Evolutionary conservation across 495 filamentous ascomycete species (phyloP).

Genomic region (Xylona heveae): DNA sequence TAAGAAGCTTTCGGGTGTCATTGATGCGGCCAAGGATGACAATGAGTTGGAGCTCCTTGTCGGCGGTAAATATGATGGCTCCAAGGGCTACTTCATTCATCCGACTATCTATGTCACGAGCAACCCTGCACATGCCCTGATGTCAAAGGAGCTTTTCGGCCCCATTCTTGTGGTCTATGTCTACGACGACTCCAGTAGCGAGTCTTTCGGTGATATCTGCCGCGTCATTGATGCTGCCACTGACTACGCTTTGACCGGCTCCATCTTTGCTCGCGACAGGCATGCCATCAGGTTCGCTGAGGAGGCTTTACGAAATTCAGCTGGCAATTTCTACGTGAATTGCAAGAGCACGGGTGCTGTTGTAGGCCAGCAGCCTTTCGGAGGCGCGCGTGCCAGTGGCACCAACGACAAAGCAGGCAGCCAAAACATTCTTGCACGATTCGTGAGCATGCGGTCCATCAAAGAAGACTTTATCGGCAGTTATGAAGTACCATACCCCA

Average conservation of each 20-base stretch:
- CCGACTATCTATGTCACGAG: slow-evolving; percentile 49
- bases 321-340: slow-evolving; percentile 87
- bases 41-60: slow-evolving; percentile 35
- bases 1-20: slow-evolving; percentile 42
- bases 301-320: slow-evolving; percentile 51
- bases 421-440: slow-evolving; percentile 48
- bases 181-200: slow-evolving; percentile 49
- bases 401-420: slow-evolving; percentile 89
- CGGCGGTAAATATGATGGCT: slow-evolving; percentile 49
- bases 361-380: slow-evolving; percentile 84
- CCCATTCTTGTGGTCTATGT: slow-evolving; percentile 49
- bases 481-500: slow-evolving; percentile 54
- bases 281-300: slow-evolving; percentile 43
- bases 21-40: slow-evolving; percentile 48
- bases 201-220: slow-evolving; percentile 33
- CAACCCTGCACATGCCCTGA: slow-evolving; percentile 38
- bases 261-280: slow-evolving; percentile 57
- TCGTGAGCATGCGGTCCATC: slow-evolving; percentile 65
- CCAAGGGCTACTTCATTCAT: slow-evolving; percentile 45
- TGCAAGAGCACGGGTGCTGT: slow-evolving; percentile 85
- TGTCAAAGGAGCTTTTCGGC: slow-evolving; percentile 58
- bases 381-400: slow-evolving; percentile 64
- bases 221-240: slow-evolving; percentile 37
- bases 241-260: slow-evolving; percentile 60
- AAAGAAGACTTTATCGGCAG: slow-evolving; percentile 75